phyloP scores from a whole-genome alignment of 2,329 filamentous ascomycete species.

The Cadophora malorum region DNA sequence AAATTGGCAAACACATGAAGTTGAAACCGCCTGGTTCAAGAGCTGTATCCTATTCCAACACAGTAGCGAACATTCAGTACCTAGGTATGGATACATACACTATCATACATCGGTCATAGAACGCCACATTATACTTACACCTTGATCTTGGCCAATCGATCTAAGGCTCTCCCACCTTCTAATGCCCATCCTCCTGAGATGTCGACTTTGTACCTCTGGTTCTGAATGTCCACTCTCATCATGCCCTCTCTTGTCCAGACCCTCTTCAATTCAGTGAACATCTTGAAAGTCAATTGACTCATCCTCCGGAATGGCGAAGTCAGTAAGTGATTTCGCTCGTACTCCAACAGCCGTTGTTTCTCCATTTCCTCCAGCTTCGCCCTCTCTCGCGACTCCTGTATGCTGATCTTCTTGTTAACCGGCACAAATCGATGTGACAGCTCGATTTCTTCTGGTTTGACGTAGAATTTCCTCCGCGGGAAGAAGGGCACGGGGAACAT shows the following conservation, averaged over 20 bases:
- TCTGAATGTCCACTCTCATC: conserved; percentile 55
- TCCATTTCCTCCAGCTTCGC: conserved; percentile 50
- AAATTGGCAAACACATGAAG: neutral
- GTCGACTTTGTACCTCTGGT: conserved; percentile 63
- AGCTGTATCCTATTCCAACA: neutral
- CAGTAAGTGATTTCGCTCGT: conserved; percentile 61
- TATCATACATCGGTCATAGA: neutral
- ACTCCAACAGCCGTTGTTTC: conserved; percentile 46
- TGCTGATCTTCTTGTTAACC: conserved; percentile 28
- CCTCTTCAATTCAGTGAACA: conserved; percentile 54
- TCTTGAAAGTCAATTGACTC: conserved; percentile 42
- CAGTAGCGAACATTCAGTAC: neutral
- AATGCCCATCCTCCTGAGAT: conserved; percentile 62
- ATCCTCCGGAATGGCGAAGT: conserved; percentile 63
- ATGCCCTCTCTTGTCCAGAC: conserved; percentile 65
- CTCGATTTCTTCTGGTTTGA: conserved; percentile 35
- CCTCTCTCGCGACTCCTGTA: conserved; percentile 41
- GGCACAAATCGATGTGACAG: conserved; percentile 43
- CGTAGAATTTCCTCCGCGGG: conserved; percentile 36
- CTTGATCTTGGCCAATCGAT: conserved; percentile 55
- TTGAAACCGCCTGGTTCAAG: neutral
- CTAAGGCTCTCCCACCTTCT: conserved; percentile 63
- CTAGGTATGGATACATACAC: neutral
- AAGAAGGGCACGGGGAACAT: conserved; percentile 43
- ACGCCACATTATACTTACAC: neutral